These are phyloP conservation scores for Microdochium trichocladiopsis DNA, from an alignment of 2,329 filamentous ascomycete genomes.

Conservation along the genomic window DNA sequence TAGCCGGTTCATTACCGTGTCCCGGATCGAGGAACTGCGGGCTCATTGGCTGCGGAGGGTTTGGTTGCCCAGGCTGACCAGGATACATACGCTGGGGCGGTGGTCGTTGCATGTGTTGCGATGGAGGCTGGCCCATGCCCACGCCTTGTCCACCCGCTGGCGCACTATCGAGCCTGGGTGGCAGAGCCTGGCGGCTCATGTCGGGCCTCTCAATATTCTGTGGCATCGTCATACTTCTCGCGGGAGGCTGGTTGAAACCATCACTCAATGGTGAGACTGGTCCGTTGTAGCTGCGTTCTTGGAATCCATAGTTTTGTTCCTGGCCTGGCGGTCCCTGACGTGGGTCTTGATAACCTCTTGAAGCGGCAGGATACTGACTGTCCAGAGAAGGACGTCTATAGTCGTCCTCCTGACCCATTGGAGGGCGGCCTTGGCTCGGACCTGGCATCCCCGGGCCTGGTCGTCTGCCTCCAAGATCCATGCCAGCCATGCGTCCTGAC, in stretches of 20 bases:
- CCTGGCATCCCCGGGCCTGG: conserved; percentile 10
- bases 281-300: conserved; percentile 26
- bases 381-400: conserved; percentile 27
- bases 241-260: conserved; percentile 40
- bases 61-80: conserved; percentile 26
- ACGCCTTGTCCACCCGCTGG: conserved; percentile 38
- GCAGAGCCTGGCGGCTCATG: conserved; percentile 24
- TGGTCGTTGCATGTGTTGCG: conserved; percentile 42
- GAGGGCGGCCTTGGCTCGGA: neutral
- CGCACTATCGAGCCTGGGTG: conserved; percentile 32
- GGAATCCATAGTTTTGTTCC: conserved; percentile 27
- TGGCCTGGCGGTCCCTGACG: conserved; percentile 22
- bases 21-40: conserved; percentile 19
- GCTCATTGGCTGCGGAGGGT: conserved; percentile 9
- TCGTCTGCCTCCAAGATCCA: conserved; percentile 23
- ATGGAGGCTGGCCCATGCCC: conserved; percentile 33
- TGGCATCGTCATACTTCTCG: conserved; percentile 58
- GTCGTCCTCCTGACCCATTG: conserved; percentile 15
- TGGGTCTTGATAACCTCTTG: conserved; percentile 27
- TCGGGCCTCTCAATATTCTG: conserved; percentile 32
- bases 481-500: conserved; percentile 30
- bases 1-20: conserved; percentile 26
- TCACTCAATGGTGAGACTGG: conserved; percentile 27
- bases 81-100: conserved; percentile 46
- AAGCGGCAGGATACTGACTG: conserved; percentile 17